Percentiles rank a stretch among this genome's conserved stretches.
phyloP scores from a whole-genome alignment of 2,329 filamentous ascomycete genomes.

The Diaporthe humulicola region DNA sequence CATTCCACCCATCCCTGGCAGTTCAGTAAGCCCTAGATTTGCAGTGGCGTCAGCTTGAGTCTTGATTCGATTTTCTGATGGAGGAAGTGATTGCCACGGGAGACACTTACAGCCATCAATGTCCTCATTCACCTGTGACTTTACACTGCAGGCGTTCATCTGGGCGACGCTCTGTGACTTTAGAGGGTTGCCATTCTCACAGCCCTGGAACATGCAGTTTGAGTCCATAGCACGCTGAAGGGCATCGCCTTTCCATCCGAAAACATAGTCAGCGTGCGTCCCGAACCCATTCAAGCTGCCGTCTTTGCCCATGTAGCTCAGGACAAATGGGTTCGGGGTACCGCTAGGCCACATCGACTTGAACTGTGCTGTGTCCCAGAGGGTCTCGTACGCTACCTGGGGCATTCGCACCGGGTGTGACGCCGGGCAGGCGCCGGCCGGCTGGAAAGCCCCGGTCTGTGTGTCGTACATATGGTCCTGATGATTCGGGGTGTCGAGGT shows the following conservation, averaged over 20 bases:
- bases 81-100: background rate
- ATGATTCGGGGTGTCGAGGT: conserved; percentile 67
- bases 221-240: conserved; percentile 49
- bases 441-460: conserved; percentile 43
- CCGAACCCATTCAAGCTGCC: conserved; percentile 45
- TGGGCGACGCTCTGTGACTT: conserved; percentile 49
- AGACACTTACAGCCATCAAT: conserved; percentile 48
- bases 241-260: conserved; percentile 51
- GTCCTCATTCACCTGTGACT: conserved; percentile 48
- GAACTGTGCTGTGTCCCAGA: conserved; percentile 57
- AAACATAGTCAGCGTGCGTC: conserved; percentile 51
- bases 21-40: conserved; percentile 18
- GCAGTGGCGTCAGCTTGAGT: background rate
- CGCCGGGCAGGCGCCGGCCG: conserved; percentile 44
- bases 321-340: conserved; percentile 48
- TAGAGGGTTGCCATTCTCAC: conserved; percentile 49
- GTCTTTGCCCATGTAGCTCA: conserved; percentile 40
- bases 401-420: conserved; percentile 50
- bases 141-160: conserved; percentile 50
- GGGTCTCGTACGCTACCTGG: conserved; percentile 57
- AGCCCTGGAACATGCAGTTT: conserved; percentile 49
- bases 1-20: conserved; percentile 29
- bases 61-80: background rate
- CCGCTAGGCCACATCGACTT: conserved; percentile 53
- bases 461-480: conserved; percentile 50